Conservation (phyloP, 2,329 filamentous ascomycete species). For the Sporothrix schenckii region DNA sequence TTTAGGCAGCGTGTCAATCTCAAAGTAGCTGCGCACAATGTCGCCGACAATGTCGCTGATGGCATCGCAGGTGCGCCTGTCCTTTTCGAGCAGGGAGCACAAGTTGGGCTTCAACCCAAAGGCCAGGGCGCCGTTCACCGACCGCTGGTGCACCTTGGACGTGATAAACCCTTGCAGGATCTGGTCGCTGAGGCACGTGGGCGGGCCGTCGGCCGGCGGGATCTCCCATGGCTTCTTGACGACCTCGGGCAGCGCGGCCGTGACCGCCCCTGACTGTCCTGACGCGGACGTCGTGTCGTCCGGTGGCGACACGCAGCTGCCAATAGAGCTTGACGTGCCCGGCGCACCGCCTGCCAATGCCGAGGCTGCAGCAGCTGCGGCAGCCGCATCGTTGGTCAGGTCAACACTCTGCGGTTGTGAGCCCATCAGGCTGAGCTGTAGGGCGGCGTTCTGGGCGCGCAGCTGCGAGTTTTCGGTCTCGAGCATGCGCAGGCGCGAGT, state of each 20-base stretch:
- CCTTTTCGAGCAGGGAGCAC: constrained; percentile 38
- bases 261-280: not conserved
- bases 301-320: not conserved
- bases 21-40: constrained; percentile 41
- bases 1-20: constrained; percentile 41
- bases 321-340: not conserved
- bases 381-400: constrained; percentile 12
- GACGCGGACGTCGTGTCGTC: not conserved
- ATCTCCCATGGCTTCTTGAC: constrained; percentile 38
- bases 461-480: constrained; percentile 41
- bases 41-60: constrained; percentile 44
- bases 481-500: constrained; percentile 37
- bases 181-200: constrained; percentile 40
- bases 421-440: constrained; percentile 41
- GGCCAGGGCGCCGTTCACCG: constrained; percentile 29
- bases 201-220: constrained; percentile 37
- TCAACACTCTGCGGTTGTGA: constrained; percentile 19
- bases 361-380: not conserved
- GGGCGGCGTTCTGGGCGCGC: constrained; percentile 41
- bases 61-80: constrained; percentile 39
- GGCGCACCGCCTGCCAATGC: not conserved
- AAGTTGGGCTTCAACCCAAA: constrained; percentile 39
- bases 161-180: constrained; percentile 41
- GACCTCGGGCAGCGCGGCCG: constrained; percentile 1
- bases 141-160: constrained; percentile 35